Evolutionary conservation across 2,329 filamentous ascomycete genomes (phyloP), one percentile per base, ranked within the genome.

Genomic region (Fusarium devonianum): DNA sequence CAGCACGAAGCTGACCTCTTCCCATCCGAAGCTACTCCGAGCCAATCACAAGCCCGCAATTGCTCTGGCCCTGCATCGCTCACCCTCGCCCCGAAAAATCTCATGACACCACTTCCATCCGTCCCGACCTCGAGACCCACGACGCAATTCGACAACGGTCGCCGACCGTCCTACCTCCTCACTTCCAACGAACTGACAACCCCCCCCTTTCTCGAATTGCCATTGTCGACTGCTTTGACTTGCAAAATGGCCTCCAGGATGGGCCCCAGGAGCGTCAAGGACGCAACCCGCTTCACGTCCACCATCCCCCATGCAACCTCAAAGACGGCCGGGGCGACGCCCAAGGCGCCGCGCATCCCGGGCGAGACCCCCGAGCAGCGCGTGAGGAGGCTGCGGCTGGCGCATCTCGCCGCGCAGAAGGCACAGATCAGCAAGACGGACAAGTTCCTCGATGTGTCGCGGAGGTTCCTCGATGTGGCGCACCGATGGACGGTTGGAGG

Each of bases 231-330:
- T 16, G 17, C 19, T 13, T 25, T n/a, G 12, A n/a, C n/a, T 23
- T 13, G 38, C 23, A 62, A 75, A 63, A 78, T 77, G 75, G 70
- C 72, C 47, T 71, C 72, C 23, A 70, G 71, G 61, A 71, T 77
- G 33, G 76, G 75, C 58, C 80, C 87, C 53, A 86, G 88, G 69
- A 89, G 84, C 74, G 86, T 89, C 69, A 84, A 83, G 64, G 89
- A 92, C 71, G 89, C 90, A 61, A 94, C 90, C 65, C 86, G 89
- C 68, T 94, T 77, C 69, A 77, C 75, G 25, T 76, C 75, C 46
- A 76, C 74, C 49, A 74, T 75, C 49, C 75, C 75, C 41, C 88
- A 91, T 73, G 89, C 88, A 63, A 80, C 81, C 58, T 83, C 84
- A 60, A 89, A 88, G 69, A 71, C 79, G 30, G 66, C 66, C 53